Evolutionary conservation across 2,329 filamentous ascomycete species (phyloP), one percentile per base, ranked within the genome.

Genomic region (Harringtonia aguacate): DNA sequence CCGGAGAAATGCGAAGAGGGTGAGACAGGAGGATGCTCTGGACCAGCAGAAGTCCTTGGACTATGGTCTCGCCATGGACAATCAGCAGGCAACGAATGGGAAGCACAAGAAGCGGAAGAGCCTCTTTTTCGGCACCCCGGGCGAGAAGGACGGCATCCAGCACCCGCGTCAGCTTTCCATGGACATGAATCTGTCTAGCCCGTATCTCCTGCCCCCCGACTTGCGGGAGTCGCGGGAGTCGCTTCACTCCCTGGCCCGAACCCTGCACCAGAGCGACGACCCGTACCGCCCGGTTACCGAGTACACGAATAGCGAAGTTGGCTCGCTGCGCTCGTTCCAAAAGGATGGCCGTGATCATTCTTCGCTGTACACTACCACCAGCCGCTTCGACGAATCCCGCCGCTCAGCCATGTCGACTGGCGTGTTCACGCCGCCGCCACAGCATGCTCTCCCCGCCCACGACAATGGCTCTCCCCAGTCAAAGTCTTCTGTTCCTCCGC

Each of bases 41-140:
- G 89, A 95, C 61, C 86, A 86, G 53, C 86, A 94, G 63, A 89
- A 84, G 58, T 92, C 87, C 1, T 73, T 97, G 58, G 92, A 98
- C 61, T 98, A 95, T 58, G 92, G 92, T 30, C 64, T 95, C 57
- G 86, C 66, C 31, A 65, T 83, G 45, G 61, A 67, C 28, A n/a
- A n/a, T n/a, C n/a, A n/a, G n/a, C 43, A 58, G 52, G 46, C 45
- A 21, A 53, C 50, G 42, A 41, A 47, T 15, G 51, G 48, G n/a
- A 50, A 51, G 37, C 68, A 68, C 47, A 57, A 58, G 34, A 72
- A 68, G 52, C 68, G 68, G 51, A 68, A 66, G 55, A 68, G 62
- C 44, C 56, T 59, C 3, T 59, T 67, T 64, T 69, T 51, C 64
- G 72, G 68, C 22, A 15, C 24, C 24, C 7, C 62, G 68, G 73